phyloP scores from a whole-genome alignment of 768 basidiomycete genomes.

The Kwoniella sp. region DNA sequence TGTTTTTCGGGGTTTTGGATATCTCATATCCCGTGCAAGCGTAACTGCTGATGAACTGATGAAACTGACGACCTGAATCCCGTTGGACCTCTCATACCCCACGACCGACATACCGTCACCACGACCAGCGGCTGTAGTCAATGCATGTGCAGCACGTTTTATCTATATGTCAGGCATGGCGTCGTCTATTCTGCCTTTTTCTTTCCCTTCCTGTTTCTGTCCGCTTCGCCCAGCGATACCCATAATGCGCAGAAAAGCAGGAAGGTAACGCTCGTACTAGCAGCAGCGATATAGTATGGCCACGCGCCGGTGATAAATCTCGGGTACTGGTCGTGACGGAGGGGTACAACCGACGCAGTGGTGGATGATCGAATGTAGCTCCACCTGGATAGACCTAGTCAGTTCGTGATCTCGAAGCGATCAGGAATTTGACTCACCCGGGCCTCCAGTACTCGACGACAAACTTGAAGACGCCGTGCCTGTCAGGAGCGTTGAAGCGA shows the following conservation, averaged over 20 bases:
- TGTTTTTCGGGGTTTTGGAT: too few species aligned
- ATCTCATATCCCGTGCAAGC: too few species aligned
- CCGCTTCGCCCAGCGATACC: slow-evolving; percentile 70
- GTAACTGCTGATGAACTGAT: too few species aligned
- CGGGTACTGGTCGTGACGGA: slow-evolving; percentile 89
- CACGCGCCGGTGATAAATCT: slow-evolving; percentile 92
- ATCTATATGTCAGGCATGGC: too few species aligned
- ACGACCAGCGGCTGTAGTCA: too few species aligned
- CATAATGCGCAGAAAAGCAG: slow-evolving; percentile 80
- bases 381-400: too few species aligned
- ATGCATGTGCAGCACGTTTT: too few species aligned
- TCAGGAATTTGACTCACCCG: slow-evolving; percentile 58
- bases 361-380: slow-evolving; percentile 69
- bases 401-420: too few species aligned
- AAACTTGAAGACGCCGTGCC: slow-evolving; percentile 98
- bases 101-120: too few species aligned
- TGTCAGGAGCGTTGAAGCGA: slow-evolving; percentile 85
- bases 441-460: slow-evolving; percentile 83
- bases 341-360: slow-evolving; percentile 83
- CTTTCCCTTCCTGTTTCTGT: slow-evolving; percentile 42
- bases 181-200: slow-evolving; percentile 56
- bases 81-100: too few species aligned
- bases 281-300: slow-evolving; percentile 90
- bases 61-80: too few species aligned
- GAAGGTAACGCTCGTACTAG: slow-evolving; percentile 81